phyloP scores from a whole-genome alignment of 495 filamentous ascomycete species.

The Hypoxylon fuscum region DNA sequence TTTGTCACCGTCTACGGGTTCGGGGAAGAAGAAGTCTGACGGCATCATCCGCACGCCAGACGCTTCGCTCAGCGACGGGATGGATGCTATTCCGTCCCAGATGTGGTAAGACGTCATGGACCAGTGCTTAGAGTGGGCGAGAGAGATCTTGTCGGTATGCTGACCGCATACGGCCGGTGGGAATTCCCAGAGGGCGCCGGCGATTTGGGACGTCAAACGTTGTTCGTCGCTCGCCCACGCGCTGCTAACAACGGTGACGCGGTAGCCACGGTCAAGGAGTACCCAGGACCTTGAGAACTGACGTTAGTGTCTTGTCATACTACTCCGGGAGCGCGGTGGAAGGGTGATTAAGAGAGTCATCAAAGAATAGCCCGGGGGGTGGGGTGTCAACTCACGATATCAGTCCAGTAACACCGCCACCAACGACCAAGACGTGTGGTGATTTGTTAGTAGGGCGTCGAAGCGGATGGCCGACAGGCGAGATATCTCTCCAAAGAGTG shows the following conservation, averaged over 20 bases:
- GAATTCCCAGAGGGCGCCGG: slow-evolving; percentile 62
- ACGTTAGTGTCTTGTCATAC: slow-evolving; percentile 18
- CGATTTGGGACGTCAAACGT: slow-evolving; percentile 61
- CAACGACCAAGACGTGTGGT: slow-evolving; percentile 54
- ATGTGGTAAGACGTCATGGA: slow-evolving; percentile 56
- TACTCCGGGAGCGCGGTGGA: too few relatives aligned
- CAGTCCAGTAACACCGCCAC: slow-evolving; percentile 58
- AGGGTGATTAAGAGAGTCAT: neutral
- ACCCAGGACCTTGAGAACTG: slow-evolving; percentile 48
- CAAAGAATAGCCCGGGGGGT: neutral
- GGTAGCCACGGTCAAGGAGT: slow-evolving; percentile 59
- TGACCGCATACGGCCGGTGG: slow-evolving; percentile 60
- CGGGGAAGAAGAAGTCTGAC: slow-evolving; percentile 53
- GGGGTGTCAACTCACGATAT: slow-evolving; percentile 40
- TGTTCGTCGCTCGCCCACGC: slow-evolving; percentile 52
- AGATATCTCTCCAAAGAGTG: slow-evolving; percentile 45
- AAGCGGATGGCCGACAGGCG: slow-evolving; percentile 41
- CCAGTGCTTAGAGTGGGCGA: slow-evolving; percentile 55
- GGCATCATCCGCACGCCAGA: slow-evolving; percentile 56
- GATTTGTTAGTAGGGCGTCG: slow-evolving; percentile 39
- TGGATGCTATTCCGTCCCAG: slow-evolving; percentile 51
- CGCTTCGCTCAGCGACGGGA: slow-evolving; percentile 41
- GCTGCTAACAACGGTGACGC: slow-evolving; percentile 58
- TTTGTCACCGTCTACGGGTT: slow-evolving; percentile 46
- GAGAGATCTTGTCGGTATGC: slow-evolving; percentile 52